Percentiles rank a stretch among this genome's conserved stretches.
phyloP scores from a whole-genome alignment of 108 stramenopile species.

The Cyclotella choctawhatcheeana region DNA sequence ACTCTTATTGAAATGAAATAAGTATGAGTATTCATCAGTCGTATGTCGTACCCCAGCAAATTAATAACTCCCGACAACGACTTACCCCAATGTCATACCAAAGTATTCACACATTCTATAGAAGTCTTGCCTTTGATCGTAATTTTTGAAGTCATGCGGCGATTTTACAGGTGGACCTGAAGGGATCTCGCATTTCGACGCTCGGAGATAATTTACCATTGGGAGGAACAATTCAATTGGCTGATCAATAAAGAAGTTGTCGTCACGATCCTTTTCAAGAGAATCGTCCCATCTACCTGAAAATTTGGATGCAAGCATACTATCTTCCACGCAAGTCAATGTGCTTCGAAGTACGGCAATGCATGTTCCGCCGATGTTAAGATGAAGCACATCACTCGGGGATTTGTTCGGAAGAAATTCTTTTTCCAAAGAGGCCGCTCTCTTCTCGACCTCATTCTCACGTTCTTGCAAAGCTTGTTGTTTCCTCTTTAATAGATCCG shows the following conservation, averaged over 20 bases:
- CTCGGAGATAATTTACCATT: slow-evolving; percentile 59
- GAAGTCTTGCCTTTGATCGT: slow-evolving; percentile 41
- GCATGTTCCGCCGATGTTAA: slow-evolving; percentile 65
- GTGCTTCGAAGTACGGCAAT: slow-evolving; percentile 62
- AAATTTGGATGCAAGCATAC: slow-evolving; percentile 71
- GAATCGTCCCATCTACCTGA: slow-evolving; percentile 68
- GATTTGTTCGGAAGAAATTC: slow-evolving; percentile 22
- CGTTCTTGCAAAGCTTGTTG: slow-evolving; percentile 19
- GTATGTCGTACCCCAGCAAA: slow-evolving; percentile 56
- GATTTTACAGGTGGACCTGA: slow-evolving; percentile 46
- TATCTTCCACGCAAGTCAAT: slow-evolving; percentile 58
- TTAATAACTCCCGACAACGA: slow-evolving; percentile 51
- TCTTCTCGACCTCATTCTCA: slow-evolving; percentile 17
- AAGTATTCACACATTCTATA: slow-evolving; percentile 65
- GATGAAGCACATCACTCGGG: slow-evolving; percentile 56
- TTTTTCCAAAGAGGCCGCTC: slow-evolving; percentile 18
- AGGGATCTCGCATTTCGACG: slow-evolving; percentile 41
- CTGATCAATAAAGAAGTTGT: slow-evolving; percentile 73
- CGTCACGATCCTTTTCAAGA: slow-evolving; percentile 61
- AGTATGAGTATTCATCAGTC: slow-evolving; percentile 34
- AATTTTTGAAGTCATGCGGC: slow-evolving; percentile 37
- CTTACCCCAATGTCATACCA: slow-evolving; percentile 58
- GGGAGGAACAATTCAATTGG: slow-evolving; percentile 50
- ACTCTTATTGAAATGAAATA: slow-evolving; percentile 49
- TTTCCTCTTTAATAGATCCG: slow-evolving; percentile 24